Conservation (phyloP, 2,329 filamentous ascomycete genomes). For the Aureobasidium sp. region DNA sequence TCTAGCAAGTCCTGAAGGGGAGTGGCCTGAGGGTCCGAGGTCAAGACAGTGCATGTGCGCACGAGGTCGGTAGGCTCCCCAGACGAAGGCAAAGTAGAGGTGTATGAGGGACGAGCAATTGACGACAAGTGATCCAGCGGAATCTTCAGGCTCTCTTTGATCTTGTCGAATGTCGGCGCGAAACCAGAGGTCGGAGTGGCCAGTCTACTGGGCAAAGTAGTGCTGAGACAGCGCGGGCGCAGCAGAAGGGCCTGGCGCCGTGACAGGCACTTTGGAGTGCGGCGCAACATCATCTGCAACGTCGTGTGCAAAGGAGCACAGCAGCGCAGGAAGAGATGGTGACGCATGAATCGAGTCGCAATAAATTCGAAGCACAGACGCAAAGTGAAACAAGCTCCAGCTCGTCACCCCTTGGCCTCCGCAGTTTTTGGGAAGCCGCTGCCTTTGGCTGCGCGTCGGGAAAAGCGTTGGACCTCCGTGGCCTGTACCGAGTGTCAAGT, state of each 20-base stretch:
- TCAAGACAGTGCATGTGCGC: conserved; percentile 10
- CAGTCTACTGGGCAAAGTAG: neutral
- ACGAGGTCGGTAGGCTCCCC: neutral
- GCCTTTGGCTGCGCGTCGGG: conserved; percentile 2
- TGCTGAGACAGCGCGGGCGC: conserved; percentile 1
- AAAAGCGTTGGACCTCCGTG: conserved; percentile 16
- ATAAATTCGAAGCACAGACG: conserved; percentile 8
- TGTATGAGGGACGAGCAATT: neutral
- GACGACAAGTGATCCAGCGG: neutral
- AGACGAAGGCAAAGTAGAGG: neutral
- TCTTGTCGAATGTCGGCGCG: conserved; percentile 11
- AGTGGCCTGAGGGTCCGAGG: neutral
- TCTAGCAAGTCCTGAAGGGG: conserved; percentile 1
- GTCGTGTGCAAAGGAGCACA: neutral
- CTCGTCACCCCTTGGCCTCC: conserved; percentile 2
- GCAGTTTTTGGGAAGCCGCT: conserved; percentile 7
- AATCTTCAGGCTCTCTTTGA: conserved; percentile 5
- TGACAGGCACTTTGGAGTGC: conserved; percentile 1
- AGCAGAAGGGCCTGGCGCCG: neutral
- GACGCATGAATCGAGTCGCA: too few species aligned
- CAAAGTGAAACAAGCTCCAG: conserved; percentile 6
- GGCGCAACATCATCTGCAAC: conserved; percentile 2
- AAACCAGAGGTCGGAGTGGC: conserved; percentile 9
- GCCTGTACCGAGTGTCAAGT: neutral
- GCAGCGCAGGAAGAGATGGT: too few species aligned